phyloP scores from a whole-genome alignment of 139 green algal genomes.

The Coelastrella sp. region DNA sequence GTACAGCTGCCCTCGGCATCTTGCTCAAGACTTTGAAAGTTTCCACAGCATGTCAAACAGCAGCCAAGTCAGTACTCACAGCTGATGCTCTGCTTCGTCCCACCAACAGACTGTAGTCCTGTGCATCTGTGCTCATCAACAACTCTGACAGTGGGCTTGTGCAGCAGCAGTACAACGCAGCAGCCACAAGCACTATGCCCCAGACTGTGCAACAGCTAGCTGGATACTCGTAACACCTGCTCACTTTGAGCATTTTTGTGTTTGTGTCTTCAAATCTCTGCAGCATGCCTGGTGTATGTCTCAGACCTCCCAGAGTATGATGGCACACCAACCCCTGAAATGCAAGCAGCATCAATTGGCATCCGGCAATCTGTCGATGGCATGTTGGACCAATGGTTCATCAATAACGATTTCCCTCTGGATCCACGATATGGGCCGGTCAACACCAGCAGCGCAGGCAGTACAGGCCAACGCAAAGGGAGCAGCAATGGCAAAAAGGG shows the following conservation, averaged over 20 bases:
- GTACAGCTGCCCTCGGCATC: neutral
- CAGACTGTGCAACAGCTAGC: too few species aligned
- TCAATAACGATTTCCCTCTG: neutral
- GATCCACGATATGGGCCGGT: neutral
- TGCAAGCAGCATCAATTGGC: conserved; percentile 28
- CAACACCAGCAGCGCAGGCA: neutral
- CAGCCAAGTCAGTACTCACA: too few species aligned
- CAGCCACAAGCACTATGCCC: too few species aligned
- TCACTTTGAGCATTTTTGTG: too few species aligned
- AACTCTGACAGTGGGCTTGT: too few species aligned
- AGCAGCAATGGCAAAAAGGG: neutral
- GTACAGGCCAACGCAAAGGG: neutral
- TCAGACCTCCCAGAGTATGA: conserved; percentile 29
- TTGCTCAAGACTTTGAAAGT: neutral
- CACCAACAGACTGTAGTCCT: too few species aligned
- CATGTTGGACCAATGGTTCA: conserved; percentile 29
- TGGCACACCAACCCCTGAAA: conserved; percentile 29
- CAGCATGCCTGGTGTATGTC: conserved; percentile 4
- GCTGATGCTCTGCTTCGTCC: too few species aligned
- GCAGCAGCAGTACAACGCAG: too few species aligned
- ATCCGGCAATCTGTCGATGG: neutral
- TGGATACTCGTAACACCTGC: too few species aligned
- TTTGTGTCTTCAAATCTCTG: neutral
- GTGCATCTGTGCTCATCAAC: too few species aligned
- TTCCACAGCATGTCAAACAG: too few species aligned